Conservation (phyloP, 345 rosid species). For the Euphorbia lathyris region DNA sequence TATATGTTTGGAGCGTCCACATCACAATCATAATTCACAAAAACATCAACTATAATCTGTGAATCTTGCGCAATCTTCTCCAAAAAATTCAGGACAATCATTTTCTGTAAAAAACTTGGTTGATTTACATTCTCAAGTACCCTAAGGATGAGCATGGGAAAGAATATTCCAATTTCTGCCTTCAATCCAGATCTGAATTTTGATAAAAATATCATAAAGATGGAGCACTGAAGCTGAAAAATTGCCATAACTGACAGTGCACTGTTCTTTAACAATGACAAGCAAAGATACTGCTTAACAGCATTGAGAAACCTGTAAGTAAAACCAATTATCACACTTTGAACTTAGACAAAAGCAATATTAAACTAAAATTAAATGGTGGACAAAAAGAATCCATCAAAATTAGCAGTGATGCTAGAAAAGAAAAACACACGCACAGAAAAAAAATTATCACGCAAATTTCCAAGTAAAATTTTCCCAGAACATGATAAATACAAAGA, state of each 20-base stretch:
- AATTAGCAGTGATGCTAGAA: too few species aligned
- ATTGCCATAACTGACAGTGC: conserved; percentile 89
- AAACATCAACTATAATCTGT: conserved; percentile 74
- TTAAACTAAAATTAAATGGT: too few species aligned
- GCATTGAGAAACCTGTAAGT: conserved; percentile 79
- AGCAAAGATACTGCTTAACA: conserved; percentile 81
- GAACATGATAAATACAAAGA: not conserved
- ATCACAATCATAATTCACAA: conserved; percentile 95
- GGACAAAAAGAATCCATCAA: too few species aligned
- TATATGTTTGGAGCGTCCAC: conserved; percentile 92
- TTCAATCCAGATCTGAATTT: conserved; percentile 84
- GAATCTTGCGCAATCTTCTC: conserved; percentile 80
- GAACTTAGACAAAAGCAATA: not conserved
- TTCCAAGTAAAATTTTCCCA: not conserved
- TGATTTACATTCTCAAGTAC: conserved; percentile 95
- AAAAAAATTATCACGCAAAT: not conserved
- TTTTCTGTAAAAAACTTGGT: conserved; percentile 96
- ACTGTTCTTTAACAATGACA: conserved; percentile 92
- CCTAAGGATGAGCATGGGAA: conserved; percentile 92
- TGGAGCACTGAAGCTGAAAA: conserved; percentile 94
- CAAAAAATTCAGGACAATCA: conserved; percentile 83
- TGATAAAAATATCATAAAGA: conserved; percentile 65
- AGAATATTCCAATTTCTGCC: conserved; percentile 89
- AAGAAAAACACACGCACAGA: not conserved
- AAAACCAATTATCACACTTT: conserved; percentile 13